Percentiles rank a stretch among this genome's conserved stretches.
These are phyloP conservation scores for Potentilla sterilis DNA, from an alignment of 306 rosid species.

Conservation along the genomic window DNA sequence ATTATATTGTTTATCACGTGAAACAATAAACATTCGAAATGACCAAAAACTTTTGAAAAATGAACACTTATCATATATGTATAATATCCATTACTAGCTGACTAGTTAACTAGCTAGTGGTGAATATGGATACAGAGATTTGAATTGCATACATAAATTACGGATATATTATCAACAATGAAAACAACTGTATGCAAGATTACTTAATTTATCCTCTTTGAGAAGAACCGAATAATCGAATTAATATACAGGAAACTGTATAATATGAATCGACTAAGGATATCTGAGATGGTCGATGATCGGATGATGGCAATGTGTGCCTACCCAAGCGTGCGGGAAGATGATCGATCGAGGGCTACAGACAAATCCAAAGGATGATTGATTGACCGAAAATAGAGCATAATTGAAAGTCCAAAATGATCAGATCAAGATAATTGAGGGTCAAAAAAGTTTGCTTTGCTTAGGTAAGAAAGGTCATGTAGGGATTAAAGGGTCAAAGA, in stretches of 20 bases:
- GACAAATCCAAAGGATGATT: slow-evolving; percentile 30
- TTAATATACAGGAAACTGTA: too few species aligned
- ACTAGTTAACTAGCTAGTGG: too few species aligned
- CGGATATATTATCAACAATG: too few species aligned
- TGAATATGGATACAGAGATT: too few species aligned
- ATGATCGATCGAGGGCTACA: background rate
- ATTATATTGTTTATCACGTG: too few species aligned
- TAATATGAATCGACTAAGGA: background rate
- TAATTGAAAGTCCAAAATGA: background rate
- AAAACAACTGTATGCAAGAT: background rate
- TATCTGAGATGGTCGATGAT: slow-evolving; percentile 27
- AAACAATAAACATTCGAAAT: too few species aligned
- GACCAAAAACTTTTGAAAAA: too few species aligned
- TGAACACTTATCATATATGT: too few species aligned
- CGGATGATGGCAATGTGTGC: slow-evolving; percentile 52
- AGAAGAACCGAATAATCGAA: background rate
- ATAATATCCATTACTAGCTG: too few species aligned
- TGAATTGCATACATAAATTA: too few species aligned
- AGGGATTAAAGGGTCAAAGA: slow-evolving; percentile 29
- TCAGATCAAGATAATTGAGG: background rate
- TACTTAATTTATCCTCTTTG: background rate
- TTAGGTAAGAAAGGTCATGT: background rate
- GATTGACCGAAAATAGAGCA: slow-evolving; percentile 26
- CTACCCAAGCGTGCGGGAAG: slow-evolving; percentile 53
- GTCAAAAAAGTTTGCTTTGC: slow-evolving; percentile 46